Evolutionary conservation across 2,329 filamentous ascomycete species (phyloP).

Genomic region (Chaetoscypha palmicola): DNA sequence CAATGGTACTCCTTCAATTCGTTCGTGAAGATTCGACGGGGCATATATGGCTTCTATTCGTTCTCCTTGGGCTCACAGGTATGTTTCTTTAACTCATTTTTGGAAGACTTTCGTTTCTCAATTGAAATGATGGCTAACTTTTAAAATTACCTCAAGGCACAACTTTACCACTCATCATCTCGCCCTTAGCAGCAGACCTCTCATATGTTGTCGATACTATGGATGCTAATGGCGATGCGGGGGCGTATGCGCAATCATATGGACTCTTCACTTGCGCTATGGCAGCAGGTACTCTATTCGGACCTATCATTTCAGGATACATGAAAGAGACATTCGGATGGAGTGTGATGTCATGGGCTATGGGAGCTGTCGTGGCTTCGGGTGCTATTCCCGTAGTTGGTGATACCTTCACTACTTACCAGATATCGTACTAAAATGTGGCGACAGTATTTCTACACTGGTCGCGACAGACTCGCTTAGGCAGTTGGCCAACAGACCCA

Average conservation of each 20-base stretch:
- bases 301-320: conserved; percentile 44
- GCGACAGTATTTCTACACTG: no score
- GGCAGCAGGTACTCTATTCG: conserved; percentile 42
- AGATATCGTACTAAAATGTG: no score
- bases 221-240: conserved; percentile 44
- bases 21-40: not conserved
- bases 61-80: not conserved
- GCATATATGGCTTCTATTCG: no score
- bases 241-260: conserved; percentile 52
- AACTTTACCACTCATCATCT: conserved; percentile 49
- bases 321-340: conserved; percentile 41
- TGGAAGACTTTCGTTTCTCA: no score
- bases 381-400: conserved; percentile 60
- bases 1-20: conserved; percentile 8
- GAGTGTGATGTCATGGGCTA: conserved; percentile 43
- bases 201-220: conserved; percentile 47
- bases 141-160: not conserved
- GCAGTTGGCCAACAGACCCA: no score
- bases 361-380: conserved; percentile 33
- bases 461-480: no score
- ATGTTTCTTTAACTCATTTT: no score
- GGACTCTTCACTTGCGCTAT: conserved; percentile 47
- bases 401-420: no score
- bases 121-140: no score
- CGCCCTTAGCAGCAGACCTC: conserved; percentile 64